These are phyloP conservation scores for Intubia oerlemansii DNA, from an alignment of 2,329 filamentous ascomycete genomes.

Conservation along the genomic window DNA sequence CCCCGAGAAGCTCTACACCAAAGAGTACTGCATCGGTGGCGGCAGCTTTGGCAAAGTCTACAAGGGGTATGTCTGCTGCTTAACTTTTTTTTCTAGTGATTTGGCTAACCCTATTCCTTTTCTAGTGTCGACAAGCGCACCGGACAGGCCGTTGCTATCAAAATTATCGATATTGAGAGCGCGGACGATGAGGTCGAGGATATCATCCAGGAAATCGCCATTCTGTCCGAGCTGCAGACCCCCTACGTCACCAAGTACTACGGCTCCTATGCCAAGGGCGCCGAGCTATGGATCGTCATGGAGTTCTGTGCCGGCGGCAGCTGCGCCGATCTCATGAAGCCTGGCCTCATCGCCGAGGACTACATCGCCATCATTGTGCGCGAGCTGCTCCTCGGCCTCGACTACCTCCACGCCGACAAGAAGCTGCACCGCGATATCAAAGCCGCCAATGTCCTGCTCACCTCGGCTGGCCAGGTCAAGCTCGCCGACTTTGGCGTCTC, in stretches of 20 bases:
- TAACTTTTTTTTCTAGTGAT: too few species aligned
- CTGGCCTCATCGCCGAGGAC: constrained; percentile 74
- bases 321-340: constrained; percentile 89
- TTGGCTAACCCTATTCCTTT: too few species aligned
- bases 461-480: constrained; percentile 86
- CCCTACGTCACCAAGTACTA: constrained; percentile 96
- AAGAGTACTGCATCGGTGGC: constrained; percentile 79
- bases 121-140: constrained; percentile 73
- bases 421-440: constrained; percentile 96
- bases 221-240: constrained; percentile 86
- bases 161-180: constrained; percentile 96
- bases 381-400: constrained; percentile 72
- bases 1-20: constrained; percentile 81
- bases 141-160: constrained; percentile 89
- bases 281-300: constrained; percentile 98
- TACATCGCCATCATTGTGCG: constrained; percentile 92
- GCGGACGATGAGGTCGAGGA: constrained; percentile 98
- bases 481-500: constrained; percentile 94
- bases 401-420: constrained; percentile 86
- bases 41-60: constrained; percentile 98
- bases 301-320: constrained; percentile 95
- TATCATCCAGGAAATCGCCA: constrained; percentile 97
- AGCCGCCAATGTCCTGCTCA: constrained; percentile 81
- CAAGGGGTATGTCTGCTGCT: constrained; percentile 73
- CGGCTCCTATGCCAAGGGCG: constrained; percentile 88